Base-by-base conservation (phyloP, 768 basidiomycete species). In the Suillus americanus region DNA sequence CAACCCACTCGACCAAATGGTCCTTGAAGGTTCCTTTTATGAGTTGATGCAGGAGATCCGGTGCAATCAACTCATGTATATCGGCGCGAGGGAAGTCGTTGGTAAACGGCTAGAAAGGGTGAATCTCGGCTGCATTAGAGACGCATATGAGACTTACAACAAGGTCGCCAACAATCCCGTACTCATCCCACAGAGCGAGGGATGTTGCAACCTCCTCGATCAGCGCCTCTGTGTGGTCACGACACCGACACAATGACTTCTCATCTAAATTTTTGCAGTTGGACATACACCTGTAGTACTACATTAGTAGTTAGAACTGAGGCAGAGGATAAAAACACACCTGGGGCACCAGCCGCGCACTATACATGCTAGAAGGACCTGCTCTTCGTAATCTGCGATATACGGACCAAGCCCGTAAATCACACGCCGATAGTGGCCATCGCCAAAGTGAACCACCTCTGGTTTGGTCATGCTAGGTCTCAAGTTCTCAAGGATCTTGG, bases 331-430 rank as follows among this genome's bases (percentile, higher is more conserved):
- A n/a, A n/a, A n/a, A n/a, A 45, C 66, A 12, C 68, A 80, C 79
- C 66, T 67, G 12, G 77, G 62, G 65, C 79, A 81, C 79, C 79
- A 80, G 1, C 66, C 66, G 46, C 73, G 70, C 1, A 80, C 71
- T 38, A 79, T 67, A 35, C 77, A 72, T 1, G 74, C 70, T 0
- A 79, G 62, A 0, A 77, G 57, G 0, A 65, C 74, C 62, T 81
- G 80, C 63, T 82, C 79, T 0, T 76, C 77, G 61, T 81, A 81
- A 62, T 81, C 78, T 0, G 77, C 78, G 63, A 81, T 80, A 43
- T 79, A 78, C 0, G 78, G 74, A 0, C 77, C 78, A 7, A 81
- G 63, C 1, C 73, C 72, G 67, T 74, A 80, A 8, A 80, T 70
- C 1, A 65, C 73, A 10, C 68, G 62, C 0, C 69, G 68, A 54